Percentiles rank a stretch among this genome's conserved stretches.
These are phyloP conservation scores for Scenedesmus sp. DNA, from an alignment of 163 green algal genomes.

Conservation along the genomic window DNA sequence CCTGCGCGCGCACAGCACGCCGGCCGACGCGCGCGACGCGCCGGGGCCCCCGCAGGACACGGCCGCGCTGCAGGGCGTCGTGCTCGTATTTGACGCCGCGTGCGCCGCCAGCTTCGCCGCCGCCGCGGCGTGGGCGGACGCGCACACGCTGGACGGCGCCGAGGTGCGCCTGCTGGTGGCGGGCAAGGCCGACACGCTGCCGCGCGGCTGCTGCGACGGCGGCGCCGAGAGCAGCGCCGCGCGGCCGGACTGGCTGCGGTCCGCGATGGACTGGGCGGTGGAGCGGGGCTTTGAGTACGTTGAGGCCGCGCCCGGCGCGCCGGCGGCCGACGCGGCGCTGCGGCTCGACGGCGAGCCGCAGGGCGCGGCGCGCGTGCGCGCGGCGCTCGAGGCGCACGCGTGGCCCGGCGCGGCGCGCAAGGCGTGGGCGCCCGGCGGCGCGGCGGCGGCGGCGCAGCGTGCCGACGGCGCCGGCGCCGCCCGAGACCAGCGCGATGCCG, in stretches of 20 bases:
- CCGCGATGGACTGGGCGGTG: slow-evolving; percentile 46
- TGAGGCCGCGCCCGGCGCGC: slow-evolving; percentile 25
- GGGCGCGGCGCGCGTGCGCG: slow-evolving; percentile 57
- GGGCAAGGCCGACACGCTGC: slow-evolving; percentile 51
- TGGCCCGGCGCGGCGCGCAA: slow-evolving; percentile 70
- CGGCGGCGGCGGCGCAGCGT: too few species aligned
- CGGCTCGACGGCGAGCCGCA: slow-evolving; percentile 51
- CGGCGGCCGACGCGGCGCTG: slow-evolving; percentile 38
- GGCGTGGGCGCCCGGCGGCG: neutral
- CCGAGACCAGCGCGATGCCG: too few species aligned
- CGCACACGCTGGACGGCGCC: slow-evolving; percentile 23
- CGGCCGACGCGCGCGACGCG: too few species aligned
- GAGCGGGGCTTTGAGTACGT: slow-evolving; percentile 51
- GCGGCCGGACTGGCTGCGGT: slow-evolving; percentile 36
- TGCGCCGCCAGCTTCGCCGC: slow-evolving; percentile 13
- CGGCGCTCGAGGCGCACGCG: slow-evolving; percentile 73
- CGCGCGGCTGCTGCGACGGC: neutral
- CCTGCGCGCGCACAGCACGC: too few species aligned
- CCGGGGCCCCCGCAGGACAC: too few species aligned
- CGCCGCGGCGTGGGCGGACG: slow-evolving; percentile 27
- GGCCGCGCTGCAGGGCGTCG: slow-evolving; percentile 52
- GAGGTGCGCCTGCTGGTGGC: slow-evolving; percentile 58
- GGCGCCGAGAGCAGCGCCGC: neutral
- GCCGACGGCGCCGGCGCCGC: too few species aligned
- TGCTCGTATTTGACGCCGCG: slow-evolving; percentile 62